phyloP scores from a whole-genome alignment of 768 basidiomycete genomes.

The Hygrophoropsis aurantiaca region DNA sequence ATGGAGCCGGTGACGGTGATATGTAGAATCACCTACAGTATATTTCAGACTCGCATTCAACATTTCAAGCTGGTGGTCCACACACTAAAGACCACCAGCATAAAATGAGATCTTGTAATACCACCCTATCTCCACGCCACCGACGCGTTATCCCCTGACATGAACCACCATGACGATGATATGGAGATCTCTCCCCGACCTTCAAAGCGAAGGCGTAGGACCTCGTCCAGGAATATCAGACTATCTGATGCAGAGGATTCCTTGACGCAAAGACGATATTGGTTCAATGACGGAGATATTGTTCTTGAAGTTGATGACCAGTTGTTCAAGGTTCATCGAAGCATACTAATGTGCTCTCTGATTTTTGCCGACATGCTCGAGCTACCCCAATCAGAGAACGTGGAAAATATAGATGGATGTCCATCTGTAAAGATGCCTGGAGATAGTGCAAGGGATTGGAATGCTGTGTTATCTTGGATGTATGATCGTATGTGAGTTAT shows the following conservation, averaged over 20 bases:
- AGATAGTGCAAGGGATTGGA: slow-evolving; percentile 31
- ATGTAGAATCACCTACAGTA: slow-evolving; percentile 1
- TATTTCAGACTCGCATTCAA: not conserved
- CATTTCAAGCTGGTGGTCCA: not conserved
- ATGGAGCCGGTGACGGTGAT: slow-evolving; percentile 28
- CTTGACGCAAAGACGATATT: slow-evolving; percentile 10
- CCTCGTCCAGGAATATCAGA: not conserved
- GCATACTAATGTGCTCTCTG: slow-evolving; percentile 16
- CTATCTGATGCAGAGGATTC: not conserved
- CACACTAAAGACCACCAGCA: not conserved
- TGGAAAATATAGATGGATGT: slow-evolving; percentile 31
- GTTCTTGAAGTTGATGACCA: slow-evolving; percentile 25
- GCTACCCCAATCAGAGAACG: slow-evolving; percentile 29
- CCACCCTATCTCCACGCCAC: slow-evolving; percentile 9
- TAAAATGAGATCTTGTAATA: too few relatives aligned
- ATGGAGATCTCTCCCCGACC: slow-evolving; percentile 1
- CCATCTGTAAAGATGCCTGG: slow-evolving; percentile 26
- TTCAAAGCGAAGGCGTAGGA: slow-evolving; percentile 8
- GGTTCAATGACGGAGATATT: slow-evolving; percentile 38
- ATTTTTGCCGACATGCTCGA: slow-evolving; percentile 38
- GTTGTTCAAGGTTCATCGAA: slow-evolving; percentile 26
- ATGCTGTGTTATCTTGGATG: slow-evolving; percentile 29
- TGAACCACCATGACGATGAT: slow-evolving; percentile 1
- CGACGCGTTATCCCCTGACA: not conserved
- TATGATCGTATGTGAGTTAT: slow-evolving; percentile 31